phyloP scores from a whole-genome alignment of 306 rosid species.

The Vachellia collinsii region DNA sequence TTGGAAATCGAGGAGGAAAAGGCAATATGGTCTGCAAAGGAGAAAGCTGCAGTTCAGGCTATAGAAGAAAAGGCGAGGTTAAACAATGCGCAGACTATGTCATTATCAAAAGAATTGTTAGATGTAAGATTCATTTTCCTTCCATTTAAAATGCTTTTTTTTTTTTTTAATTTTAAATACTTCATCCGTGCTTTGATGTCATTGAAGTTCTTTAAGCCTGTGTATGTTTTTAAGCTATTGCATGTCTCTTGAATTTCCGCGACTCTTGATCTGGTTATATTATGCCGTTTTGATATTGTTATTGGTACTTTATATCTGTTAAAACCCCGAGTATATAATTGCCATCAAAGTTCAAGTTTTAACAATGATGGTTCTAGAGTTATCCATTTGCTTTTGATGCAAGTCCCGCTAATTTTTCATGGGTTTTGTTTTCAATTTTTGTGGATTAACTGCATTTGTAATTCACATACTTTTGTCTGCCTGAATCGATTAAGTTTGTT shows the following conservation, averaged over 20 bases:
- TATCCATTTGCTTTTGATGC: conserved; percentile 2
- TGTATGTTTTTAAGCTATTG: conserved; percentile 22
- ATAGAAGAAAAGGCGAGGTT: conserved; percentile 64
- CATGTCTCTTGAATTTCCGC: background rate
- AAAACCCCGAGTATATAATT: conserved; percentile 2
- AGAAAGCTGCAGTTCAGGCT: conserved; percentile 69
- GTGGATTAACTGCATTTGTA: conserved; percentile 10
- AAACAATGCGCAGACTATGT: conserved; percentile 48
- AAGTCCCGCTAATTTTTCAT: background rate
- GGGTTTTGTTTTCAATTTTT: conserved; percentile 1
- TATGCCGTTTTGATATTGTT: conserved; percentile 7
- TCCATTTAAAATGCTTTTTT: conserved; percentile 28
- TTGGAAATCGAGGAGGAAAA: conserved; percentile 92
- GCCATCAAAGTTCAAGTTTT: conserved; percentile 3
- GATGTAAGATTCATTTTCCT: conserved; percentile 54
- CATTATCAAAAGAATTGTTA: conserved; percentile 59
- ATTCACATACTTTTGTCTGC: conserved; percentile 16
- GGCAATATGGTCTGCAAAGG: conserved; percentile 82
- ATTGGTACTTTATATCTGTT: conserved; percentile 11
- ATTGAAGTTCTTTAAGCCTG: conserved; percentile 17
- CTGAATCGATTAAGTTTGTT: conserved; percentile 29
- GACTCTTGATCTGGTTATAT: background rate
- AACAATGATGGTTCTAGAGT: background rate
- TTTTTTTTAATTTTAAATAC: background rate
- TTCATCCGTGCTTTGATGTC: background rate